A percentile compares a stretch with the other conserved stretches of the same genome.
These are phyloP conservation scores for Phtheirospermum japonicum DNA, from an alignment of 257 asterid species.

Conservation along the genomic window DNA sequence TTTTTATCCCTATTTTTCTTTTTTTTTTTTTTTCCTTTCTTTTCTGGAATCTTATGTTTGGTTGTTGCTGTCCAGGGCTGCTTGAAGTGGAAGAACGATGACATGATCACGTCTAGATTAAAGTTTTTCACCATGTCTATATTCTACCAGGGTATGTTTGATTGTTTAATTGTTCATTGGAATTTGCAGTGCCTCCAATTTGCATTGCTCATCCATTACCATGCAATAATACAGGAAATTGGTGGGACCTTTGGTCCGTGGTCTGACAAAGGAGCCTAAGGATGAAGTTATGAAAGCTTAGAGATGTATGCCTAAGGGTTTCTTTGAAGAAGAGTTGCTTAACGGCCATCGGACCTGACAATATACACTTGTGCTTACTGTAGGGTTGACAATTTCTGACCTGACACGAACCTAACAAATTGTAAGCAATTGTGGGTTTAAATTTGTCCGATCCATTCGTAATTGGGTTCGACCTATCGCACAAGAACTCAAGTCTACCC, in stretches of 20 bases:
- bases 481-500: not conserved
- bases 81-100: constrained; percentile 23
- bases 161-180: constrained; percentile 9
- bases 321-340: not conserved
- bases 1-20: constrained; percentile 13
- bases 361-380: not conserved
- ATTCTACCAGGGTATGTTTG: constrained; percentile 20
- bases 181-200: constrained; percentile 6
- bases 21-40: not conserved
- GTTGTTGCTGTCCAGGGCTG: constrained; percentile 18
- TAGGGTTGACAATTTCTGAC: not conserved
- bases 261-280: not conserved
- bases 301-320: constrained; percentile 3
- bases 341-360: constrained; percentile 5
- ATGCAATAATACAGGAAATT: constrained; percentile 24
- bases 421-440: not conserved
- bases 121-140: constrained; percentile 1
- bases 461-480: not conserved
- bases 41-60: not conserved
- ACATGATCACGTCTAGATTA: constrained; percentile 10
- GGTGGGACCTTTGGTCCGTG: constrained; percentile 17
- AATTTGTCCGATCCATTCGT: not conserved
- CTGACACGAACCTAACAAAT: not conserved
- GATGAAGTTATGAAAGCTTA: constrained; percentile 16
- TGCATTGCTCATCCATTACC: constrained; percentile 18